phyloP scores from a whole-genome alignment of 2,329 filamentous ascomycete genomes.

The Calonectria henricotiae region DNA sequence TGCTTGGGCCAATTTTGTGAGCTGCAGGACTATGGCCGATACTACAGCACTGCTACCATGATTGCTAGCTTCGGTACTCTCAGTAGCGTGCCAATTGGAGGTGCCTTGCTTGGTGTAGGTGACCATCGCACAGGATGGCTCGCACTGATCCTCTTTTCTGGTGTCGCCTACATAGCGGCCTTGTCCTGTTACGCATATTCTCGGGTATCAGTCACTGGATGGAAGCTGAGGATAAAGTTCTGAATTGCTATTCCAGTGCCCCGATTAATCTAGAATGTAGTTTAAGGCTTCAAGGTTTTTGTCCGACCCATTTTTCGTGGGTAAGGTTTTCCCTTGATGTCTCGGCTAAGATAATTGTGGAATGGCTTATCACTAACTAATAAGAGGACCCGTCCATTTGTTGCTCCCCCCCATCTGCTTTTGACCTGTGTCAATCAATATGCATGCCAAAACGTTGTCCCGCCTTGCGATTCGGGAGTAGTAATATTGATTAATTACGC shows the following conservation, averaged over 20 bases:
- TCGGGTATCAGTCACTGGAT: background rate
- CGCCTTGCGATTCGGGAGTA: too few relatives aligned
- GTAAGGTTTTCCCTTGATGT: constrained; percentile 1
- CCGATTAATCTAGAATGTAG: background rate
- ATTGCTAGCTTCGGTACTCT: constrained; percentile 81
- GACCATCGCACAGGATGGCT: constrained; percentile 56
- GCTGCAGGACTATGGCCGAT: constrained; percentile 82
- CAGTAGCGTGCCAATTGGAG: constrained; percentile 65
- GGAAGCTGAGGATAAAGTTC: constrained; percentile 1
- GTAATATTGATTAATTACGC: too few relatives aligned
- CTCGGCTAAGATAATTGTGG: constrained; percentile 1
- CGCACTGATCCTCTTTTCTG: constrained; percentile 60
- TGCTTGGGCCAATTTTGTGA: constrained; percentile 87
- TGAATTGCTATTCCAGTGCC: background rate
- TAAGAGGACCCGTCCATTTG: background rate
- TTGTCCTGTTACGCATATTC: background rate
- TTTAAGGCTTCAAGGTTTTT: background rate
- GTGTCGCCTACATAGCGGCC: constrained; percentile 53
- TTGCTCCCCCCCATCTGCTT: too few relatives aligned
- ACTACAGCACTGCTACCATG: constrained; percentile 84
- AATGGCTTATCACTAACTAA: background rate
- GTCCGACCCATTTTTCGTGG: background rate
- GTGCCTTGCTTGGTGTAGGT: constrained; percentile 56
- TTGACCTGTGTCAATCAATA: too few relatives aligned
- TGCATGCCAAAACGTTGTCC: too few relatives aligned